Conservation (phyloP, 176 grass and related monocot genomes). For the Cymbopogon citratus region DNA sequence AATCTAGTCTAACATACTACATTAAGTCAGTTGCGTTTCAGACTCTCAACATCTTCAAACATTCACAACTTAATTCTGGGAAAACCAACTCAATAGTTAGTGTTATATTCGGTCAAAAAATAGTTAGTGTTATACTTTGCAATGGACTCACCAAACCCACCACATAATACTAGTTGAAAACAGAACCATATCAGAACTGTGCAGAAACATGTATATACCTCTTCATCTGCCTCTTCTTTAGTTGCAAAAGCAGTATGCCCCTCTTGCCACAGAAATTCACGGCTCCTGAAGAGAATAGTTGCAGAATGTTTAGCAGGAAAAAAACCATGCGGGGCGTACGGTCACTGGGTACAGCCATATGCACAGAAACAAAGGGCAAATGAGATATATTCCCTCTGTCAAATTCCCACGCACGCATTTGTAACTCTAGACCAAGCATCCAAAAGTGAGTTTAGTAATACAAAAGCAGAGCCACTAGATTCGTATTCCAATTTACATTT, state of each 20-base stretch:
- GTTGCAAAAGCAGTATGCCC: constrained; percentile 93
- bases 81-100: not conserved
- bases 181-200: not conserved
- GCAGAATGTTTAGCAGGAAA: not conserved
- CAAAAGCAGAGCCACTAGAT: not conserved
- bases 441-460: not conserved
- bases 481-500: not conserved
- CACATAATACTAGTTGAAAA: not conserved
- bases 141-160: not conserved
- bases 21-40: not conserved
- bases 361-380: not conserved
- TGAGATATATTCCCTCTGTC: not conserved
- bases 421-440: not conserved
- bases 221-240: constrained; percentile 91
- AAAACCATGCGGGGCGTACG: not conserved
- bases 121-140: not conserved
- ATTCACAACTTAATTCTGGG: not conserved
- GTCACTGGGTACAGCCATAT: not conserved
- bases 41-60: not conserved
- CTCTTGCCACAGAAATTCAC: constrained; percentile 98
- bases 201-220: constrained; percentile 39
- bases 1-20: not conserved
- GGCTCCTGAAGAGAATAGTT: constrained; percentile 54
- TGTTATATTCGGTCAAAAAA: too few relatives aligned
- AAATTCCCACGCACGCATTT: not conserved